Conservation (phyloP, 495 filamentous ascomycete species). For the Penicillium nucicola region DNA sequence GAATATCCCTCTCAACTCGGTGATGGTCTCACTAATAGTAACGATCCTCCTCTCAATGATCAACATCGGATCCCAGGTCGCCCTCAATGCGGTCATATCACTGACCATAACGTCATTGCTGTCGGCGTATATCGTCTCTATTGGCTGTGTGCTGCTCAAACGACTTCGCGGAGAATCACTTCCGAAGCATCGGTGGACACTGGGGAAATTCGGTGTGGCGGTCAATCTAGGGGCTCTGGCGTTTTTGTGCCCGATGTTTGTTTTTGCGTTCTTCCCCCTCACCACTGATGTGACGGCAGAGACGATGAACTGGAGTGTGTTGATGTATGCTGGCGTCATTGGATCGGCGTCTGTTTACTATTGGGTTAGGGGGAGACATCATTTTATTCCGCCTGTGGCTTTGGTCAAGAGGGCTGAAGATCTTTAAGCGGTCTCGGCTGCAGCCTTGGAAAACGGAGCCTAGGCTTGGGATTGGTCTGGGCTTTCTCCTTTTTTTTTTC, state of each 20-base stretch:
- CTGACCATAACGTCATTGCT: constrained; percentile 38
- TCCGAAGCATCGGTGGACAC: constrained; percentile 43
- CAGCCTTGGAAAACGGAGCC: too few relatives aligned
- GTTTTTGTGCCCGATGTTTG: constrained; percentile 45
- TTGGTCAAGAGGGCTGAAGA: constrained; percentile 37
- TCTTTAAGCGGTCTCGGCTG: not conserved
- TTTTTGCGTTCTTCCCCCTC: constrained; percentile 54
- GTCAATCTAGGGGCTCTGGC: constrained; percentile 42
- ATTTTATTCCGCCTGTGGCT: constrained; percentile 45
- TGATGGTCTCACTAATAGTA: constrained; percentile 42
- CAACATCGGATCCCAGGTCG: constrained; percentile 49
- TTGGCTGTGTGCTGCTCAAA: constrained; percentile 46
- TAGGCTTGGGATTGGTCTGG: not conserved
- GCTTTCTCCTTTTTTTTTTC: not conserved
- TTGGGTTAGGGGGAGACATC: constrained; percentile 33
- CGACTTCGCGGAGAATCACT: constrained; percentile 40
- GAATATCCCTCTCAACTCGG: constrained; percentile 52
- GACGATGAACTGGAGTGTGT: constrained; percentile 50
- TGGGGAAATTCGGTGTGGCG: constrained; percentile 46
- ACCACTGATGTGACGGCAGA: constrained; percentile 33
- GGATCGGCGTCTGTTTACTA: constrained; percentile 46
- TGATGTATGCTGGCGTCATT: constrained; percentile 45
- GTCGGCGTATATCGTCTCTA: constrained; percentile 51
- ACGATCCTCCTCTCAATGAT: constrained; percentile 50
- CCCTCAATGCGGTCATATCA: constrained; percentile 47